A percentile compares a stretch with the other conserved stretches of the same genome.
Conservation (phyloP, 116 monocot genomes). For the Dioscorea cayenensis region DNA sequence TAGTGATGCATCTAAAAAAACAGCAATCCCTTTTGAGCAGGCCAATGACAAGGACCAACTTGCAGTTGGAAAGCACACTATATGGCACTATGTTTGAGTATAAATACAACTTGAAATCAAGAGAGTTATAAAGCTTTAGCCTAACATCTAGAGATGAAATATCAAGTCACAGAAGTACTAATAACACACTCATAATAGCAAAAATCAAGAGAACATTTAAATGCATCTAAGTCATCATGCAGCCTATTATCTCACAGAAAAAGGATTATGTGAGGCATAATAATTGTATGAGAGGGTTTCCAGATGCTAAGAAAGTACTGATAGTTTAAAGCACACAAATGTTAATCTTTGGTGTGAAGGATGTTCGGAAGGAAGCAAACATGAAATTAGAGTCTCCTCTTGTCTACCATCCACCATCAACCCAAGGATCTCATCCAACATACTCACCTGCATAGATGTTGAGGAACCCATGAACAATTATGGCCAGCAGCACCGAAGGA, state of each 20-base stretch:
- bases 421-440: slow-evolving; percentile 4
- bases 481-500: slow-evolving; percentile 6
- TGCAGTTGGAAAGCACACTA: not conserved
- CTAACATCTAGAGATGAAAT: not conserved
- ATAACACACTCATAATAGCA: not conserved
- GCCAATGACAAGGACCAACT: not conserved
- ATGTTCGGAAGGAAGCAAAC: slow-evolving; percentile 11
- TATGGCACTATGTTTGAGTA: not conserved
- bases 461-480: not conserved
- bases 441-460: slow-evolving; percentile 11
- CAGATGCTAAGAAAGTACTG: slow-evolving; percentile 10
- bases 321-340: slow-evolving; percentile 24
- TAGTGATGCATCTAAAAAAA: not conserved
- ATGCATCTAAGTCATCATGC: slow-evolving; percentile 3
- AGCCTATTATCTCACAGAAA: not conserved
- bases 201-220: not conserved
- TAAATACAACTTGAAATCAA: not conserved
- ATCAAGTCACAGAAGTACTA: not conserved
- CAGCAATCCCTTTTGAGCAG: not conserved
- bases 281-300: slow-evolving; percentile 10
- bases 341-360: not conserved
- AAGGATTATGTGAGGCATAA: not conserved
- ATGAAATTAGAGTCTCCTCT: slow-evolving; percentile 9
- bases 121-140: not conserved
- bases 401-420: slow-evolving; percentile 7